Percentiles rank a stretch among this genome's conserved stretches.
These are phyloP conservation scores for Cyclotella baltica DNA, from an alignment of 108 stramenopile species.

Conservation along the genomic window DNA sequence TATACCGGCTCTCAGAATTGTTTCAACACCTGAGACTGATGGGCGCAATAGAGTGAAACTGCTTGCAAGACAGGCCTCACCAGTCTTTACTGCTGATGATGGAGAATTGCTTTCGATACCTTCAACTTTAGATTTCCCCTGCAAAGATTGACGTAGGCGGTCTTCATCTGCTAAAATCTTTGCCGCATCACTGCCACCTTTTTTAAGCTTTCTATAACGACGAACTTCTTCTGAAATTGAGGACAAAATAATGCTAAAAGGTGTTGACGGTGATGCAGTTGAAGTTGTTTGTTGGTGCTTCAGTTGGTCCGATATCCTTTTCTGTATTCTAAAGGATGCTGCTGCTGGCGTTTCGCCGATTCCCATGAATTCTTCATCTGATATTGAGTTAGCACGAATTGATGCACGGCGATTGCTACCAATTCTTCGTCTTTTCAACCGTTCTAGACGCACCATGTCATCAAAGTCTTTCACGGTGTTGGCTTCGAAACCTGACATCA, in stretches of 20 bases:
- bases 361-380: conserved; percentile 12
- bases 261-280: conserved; percentile 9
- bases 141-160: conserved; percentile 35
- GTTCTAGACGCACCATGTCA: conserved; percentile 55
- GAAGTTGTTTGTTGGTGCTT: conserved; percentile 39
- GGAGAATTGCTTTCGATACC: background rate
- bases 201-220: conserved; percentile 47
- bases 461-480: conserved; percentile 46
- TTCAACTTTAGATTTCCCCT: conserved; percentile 23
- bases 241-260: conserved; percentile 20
- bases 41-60: conserved; percentile 73
- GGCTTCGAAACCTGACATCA: conserved; percentile 84
- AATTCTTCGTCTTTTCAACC: conserved; percentile 45
- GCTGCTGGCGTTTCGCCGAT: conserved; percentile 42
- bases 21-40: conserved; percentile 70
- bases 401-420: conserved; percentile 49
- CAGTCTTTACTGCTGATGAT: conserved; percentile 53
- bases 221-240: conserved; percentile 49
- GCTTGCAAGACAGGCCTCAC: conserved; percentile 72
- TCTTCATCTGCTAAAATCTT: conserved; percentile 65
- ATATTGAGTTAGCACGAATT: background rate
- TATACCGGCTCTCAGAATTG: conserved; percentile 61
- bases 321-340: conserved; percentile 39
- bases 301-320: conserved; percentile 44
- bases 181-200: conserved; percentile 67